Base-by-base conservation (phyloP, 116 monocot genomes). In the Posidonia oceanica region DNA sequence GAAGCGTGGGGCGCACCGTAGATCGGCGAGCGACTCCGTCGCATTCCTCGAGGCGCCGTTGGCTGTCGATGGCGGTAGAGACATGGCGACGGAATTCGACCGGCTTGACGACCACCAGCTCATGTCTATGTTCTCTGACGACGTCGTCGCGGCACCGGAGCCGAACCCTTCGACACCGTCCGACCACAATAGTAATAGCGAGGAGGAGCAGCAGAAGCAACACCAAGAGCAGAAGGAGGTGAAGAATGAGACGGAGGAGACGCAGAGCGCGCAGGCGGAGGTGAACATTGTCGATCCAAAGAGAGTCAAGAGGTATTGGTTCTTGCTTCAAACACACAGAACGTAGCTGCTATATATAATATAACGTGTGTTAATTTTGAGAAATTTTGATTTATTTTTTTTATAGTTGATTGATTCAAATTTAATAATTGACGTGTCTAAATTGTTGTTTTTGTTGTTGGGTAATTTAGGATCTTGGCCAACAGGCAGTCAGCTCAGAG, bases 401-500 rank as follows among this genome's bases (percentile, higher is more conserved):
- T 29, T 29, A 29, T 29, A 29, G 29, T 29, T 29, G 29, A 29
- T 29, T 29, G 29, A 29, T 29, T 29, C 29, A 29, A 29, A 29
- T 29, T 29, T 29, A 29, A 29, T 1, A 29, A 29, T 29, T 29
- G 29, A 29, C 1, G 0, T 29, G 29, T 29, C 29, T 29, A 29
- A 29, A 29, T 29, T 29, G 29, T 29, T 29, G 29, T 29, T 29
- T 29, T 55, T 20, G 36, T 16, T 14, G 13, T n/a, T 11, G 10
- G 29, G 29, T 29, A 29, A 29, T 29, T 29, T 57, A 96, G 95
- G 84, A 96, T 96, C 39, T 68, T 96, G 65, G 95, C 95, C 0
- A 96, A 96, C 73, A 78, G 95, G 75, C 95, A 96, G 52, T 96
- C 95, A 18, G 95, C 95, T 7, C 95, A 96, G 76, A 86, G 95